phyloP scores from a whole-genome alignment of 441 rosid species.

The Eugenia klotzschiana region DNA sequence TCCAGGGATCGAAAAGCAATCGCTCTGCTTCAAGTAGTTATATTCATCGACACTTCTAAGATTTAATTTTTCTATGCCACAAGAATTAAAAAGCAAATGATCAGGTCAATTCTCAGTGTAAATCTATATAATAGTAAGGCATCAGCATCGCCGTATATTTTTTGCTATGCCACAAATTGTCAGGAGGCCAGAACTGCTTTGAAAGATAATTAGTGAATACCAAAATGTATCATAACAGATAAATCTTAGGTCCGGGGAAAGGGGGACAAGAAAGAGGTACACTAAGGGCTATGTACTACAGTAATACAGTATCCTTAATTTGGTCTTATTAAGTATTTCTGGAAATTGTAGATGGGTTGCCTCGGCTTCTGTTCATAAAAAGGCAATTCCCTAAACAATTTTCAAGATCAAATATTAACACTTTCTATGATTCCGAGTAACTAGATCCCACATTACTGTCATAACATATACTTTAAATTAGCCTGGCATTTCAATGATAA shows the following conservation, averaged over 20 bases:
- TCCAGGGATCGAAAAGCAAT: slow-evolving; percentile 62
- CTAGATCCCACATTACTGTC: not conserved
- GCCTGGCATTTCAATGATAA: not conserved
- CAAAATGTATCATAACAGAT: not conserved
- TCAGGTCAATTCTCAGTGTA: not conserved
- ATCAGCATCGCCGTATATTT: not conserved
- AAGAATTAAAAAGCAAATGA: not conserved
- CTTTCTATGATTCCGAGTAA: not conserved
- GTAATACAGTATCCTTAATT: not conserved
- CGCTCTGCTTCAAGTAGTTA: slow-evolving; percentile 80
- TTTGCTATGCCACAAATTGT: not conserved
- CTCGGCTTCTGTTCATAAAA: not conserved
- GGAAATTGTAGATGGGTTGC: not conserved
- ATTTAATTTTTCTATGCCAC: slow-evolving; percentile 59
- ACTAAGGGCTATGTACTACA: not conserved
- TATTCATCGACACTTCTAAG: slow-evolving; percentile 68
- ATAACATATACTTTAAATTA: not conserved
- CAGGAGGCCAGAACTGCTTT: not conserved
- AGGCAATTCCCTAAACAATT: not conserved
- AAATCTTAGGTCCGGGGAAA: not conserved
- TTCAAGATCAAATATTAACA: not conserved
- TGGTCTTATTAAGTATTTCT: not conserved
- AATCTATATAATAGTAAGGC: not conserved
- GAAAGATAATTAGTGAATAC: not conserved
- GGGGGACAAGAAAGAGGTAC: not conserved